phyloP scores from a whole-genome alignment of 257 asterid species.

The Solanum sejunctum region DNA sequence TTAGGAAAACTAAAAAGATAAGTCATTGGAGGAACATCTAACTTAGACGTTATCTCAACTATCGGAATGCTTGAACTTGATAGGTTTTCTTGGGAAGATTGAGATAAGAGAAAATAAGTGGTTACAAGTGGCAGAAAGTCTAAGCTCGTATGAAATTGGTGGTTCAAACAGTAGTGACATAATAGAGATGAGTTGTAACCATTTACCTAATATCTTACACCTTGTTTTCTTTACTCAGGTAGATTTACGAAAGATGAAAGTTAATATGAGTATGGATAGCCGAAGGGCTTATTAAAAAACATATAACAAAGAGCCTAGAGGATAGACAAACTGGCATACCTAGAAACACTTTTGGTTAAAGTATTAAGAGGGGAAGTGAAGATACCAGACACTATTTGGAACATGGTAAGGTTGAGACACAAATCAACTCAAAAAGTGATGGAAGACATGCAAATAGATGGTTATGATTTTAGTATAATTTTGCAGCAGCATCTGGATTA shows the following conservation, averaged over 20 bases:
- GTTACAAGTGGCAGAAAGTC: background rate
- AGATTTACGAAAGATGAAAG: background rate
- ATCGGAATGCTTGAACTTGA: conserved; percentile 5
- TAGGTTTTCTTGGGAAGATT: background rate
- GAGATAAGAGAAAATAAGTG: background rate
- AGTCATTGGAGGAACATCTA: background rate
- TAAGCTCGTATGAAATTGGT: background rate
- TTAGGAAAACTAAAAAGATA: background rate
- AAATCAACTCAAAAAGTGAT: too few relatives aligned
- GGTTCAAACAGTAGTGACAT: background rate
- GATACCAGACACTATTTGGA: background rate
- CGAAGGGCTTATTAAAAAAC: background rate
- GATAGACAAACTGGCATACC: background rate
- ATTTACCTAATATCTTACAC: background rate
- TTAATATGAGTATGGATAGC: background rate
- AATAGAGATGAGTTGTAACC: background rate
- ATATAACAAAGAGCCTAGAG: background rate
- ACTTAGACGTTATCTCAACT: background rate
- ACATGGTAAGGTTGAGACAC: conserved; percentile 4
- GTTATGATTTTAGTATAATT: too few relatives aligned
- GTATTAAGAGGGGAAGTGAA: background rate
- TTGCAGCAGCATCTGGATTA: too few relatives aligned
- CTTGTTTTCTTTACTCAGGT: conserved; percentile 1
- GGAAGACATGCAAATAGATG: too few relatives aligned
- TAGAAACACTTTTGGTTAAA: conserved; percentile 5